These are phyloP conservation scores for Septoria petroselini DNA, from an alignment of 2,329 filamentous ascomycete species.

Conservation along the genomic window DNA sequence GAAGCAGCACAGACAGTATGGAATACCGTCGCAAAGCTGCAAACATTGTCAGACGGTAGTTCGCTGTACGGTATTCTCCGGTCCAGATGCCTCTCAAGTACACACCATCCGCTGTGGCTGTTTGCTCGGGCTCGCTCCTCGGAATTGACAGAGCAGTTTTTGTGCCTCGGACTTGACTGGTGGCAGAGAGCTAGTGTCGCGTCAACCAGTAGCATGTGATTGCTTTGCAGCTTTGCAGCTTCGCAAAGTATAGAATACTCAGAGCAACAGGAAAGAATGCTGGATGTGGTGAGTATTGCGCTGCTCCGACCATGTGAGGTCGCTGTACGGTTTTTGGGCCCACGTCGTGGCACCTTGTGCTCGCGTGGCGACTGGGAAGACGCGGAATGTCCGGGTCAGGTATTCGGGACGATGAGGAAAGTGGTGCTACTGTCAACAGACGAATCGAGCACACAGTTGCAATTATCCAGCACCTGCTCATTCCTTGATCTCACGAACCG, in stretches of 20 bases:
- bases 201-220: neutral
- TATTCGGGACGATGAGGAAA: neutral
- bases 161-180: conserved; percentile 1
- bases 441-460: neutral
- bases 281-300: neutral
- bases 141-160: neutral
- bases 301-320: neutral
- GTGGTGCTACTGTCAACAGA: neutral
- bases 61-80: conserved; percentile 2
- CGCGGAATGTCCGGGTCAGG: neutral
- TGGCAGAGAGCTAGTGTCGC: conserved; percentile 2
- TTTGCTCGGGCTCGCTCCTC: neutral
- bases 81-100: conserved; percentile 1
- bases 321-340: no score
- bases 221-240: neutral
- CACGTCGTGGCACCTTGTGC: no score
- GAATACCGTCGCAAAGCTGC: neutral
- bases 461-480: neutral
- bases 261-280: neutral
- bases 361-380: no score
- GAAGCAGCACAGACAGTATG: neutral
- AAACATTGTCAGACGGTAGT: neutral
- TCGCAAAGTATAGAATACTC: neutral
- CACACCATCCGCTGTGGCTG: conserved; percentile 4
- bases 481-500: neutral